Evolutionary conservation across 2,329 filamentous ascomycete genomes (phyloP).

Genomic region (Fusarium armeniacum): DNA sequence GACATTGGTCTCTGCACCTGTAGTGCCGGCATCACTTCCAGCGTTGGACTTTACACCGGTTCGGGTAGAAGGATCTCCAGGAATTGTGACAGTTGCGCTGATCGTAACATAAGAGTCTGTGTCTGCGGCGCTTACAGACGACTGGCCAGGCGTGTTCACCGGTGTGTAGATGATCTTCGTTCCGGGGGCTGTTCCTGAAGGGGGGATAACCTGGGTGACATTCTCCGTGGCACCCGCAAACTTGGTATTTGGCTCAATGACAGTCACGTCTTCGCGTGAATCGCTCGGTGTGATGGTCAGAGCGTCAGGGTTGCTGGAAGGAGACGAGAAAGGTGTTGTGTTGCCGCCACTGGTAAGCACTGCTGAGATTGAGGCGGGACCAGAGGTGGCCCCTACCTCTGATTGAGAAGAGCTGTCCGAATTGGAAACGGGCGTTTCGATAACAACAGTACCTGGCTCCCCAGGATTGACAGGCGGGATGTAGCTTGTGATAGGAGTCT

Average conservation of each 20-base stretch:
- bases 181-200: conserved; percentile 23
- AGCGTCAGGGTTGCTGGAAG: conserved; percentile 23
- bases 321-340: not conserved
- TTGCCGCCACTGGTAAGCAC: not conserved
- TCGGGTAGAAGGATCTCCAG: conserved; percentile 36
- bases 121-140: conserved; percentile 1
- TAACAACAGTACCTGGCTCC: conserved; percentile 14
- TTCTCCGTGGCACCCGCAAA: conserved; percentile 36
- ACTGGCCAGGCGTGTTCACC: conserved; percentile 7
- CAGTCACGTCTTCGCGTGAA: conserved; percentile 31
- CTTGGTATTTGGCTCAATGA: conserved; percentile 36
- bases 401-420: not conserved
- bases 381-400: not conserved
- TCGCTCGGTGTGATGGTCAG: conserved; percentile 33
- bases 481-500: conserved; percentile 7
- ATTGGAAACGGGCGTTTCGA: conserved; percentile 9
- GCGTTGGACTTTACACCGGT: not conserved
- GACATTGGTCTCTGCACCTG: conserved; percentile 35
- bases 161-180: conserved; percentile 39
- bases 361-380: conserved; percentile 19
- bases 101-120: conserved; percentile 29
- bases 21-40: conserved; percentile 19
- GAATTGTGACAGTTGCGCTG: conserved; percentile 36
- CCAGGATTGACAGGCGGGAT: not conserved
- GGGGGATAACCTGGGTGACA: conserved; percentile 31